A percentile compares a stretch with the other conserved stretches of the same genome.
Evolutionary conservation across 176 grass and related monocot species (phyloP).

Genomic region (Echinochloa phyllopogon): DNA sequence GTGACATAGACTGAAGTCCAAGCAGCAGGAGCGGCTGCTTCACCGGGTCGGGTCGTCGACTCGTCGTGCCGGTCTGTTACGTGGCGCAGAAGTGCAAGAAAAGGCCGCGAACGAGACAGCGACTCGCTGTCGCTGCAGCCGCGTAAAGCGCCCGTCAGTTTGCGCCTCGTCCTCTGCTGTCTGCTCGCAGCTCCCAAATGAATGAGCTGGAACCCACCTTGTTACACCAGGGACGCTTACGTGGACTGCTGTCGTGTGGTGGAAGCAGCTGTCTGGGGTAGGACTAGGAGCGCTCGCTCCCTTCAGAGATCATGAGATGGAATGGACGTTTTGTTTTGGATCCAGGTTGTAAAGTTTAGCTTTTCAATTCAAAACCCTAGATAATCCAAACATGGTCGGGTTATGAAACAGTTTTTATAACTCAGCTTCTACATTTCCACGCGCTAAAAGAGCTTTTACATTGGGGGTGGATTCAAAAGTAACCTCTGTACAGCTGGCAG

Average conservation of each 20-base stretch:
- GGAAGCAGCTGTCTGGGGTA: not conserved
- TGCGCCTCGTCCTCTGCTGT: not conserved
- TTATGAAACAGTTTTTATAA: too few species aligned
- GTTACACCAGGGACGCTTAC: not conserved
- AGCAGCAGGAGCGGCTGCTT: not conserved
- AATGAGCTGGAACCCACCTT: slow-evolving; percentile 32
- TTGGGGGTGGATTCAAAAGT: too few species aligned
- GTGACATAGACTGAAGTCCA: slow-evolving; percentile 14
- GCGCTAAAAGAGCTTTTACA: too few species aligned
- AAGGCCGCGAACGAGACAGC: too few species aligned
- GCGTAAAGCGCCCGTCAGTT: not conserved
- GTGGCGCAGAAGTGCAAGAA: not conserved
- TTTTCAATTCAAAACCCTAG: too few species aligned
- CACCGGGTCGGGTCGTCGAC: not conserved
- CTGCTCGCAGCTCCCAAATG: not conserved
- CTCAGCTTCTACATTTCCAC: too few species aligned
- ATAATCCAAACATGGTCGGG: too few species aligned
- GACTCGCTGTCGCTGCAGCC: not conserved
- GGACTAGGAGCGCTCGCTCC: too few species aligned
- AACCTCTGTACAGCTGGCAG: not conserved
- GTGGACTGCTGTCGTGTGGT: slow-evolving; percentile 33
- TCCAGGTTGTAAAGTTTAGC: too few species aligned
- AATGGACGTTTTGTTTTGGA: too few species aligned
- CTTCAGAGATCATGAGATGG: too few species aligned
- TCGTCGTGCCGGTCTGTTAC: not conserved